Evolutionary conservation across 768 basidiomycete species (phyloP), one percentile per base, ranked within the genome.

Genomic region (Mycena belliarum): DNA sequence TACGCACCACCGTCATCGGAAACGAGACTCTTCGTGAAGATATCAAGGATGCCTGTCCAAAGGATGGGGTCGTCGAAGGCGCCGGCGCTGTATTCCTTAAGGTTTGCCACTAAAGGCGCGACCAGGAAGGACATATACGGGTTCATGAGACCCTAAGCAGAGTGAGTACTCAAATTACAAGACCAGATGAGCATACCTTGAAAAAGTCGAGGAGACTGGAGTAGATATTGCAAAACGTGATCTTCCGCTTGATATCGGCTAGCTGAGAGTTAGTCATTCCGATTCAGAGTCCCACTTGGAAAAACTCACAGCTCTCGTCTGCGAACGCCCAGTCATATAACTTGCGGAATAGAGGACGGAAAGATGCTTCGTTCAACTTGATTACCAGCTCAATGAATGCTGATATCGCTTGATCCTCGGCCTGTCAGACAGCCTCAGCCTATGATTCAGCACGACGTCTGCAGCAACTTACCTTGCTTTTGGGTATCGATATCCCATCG

Each of bases 241-340:
- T 77, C 65, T 83, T 86, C 24, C 87, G 82, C 14, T 78, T 74
- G 9, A 74, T 69, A 16, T 73, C 73, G 57, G 59, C 70, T 75
- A 42, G n/a, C n/a, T 20, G 50, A 32, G 28, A 54, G 26, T 6
- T n/a, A n/a, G n/a, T n/a, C n/a, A n/a, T n/a, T n/a, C n/a, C n/a
- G n/a, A n/a, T n/a, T n/a, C n/a, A 21, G 33, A 35, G 16, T 5
- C n/a, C 24, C 1, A 37, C 24, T 9, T n/a, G n/a, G n/a, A n/a
- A n/a, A n/a, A n/a, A 71, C 78, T 29, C 65, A 86, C 85, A 72
- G 24, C 68, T 66, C 26, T 80, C 81, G 55, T 77, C 76, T 1
- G 79, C 81, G 65, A 95, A 95, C 0, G 94, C 94, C 97, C 97
- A 99, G 69, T 99, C 97, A 66, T 92, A 94, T 55, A 95, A 72